These are phyloP conservation scores for Backusella circina DNA, from an alignment of 192 early-diverging fungal genomes.

Conservation along the genomic window DNA sequence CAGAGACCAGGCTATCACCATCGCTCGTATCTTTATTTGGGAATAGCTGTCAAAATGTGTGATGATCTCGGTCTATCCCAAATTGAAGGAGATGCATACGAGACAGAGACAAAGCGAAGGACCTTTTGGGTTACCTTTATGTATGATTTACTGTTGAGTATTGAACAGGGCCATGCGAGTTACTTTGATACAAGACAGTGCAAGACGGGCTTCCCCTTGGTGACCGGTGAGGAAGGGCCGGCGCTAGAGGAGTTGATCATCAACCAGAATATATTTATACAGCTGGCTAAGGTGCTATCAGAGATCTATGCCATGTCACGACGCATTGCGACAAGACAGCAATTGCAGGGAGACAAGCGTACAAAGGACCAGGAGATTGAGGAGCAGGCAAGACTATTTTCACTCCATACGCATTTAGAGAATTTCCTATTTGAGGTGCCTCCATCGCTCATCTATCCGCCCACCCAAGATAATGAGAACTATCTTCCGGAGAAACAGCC, in stretches of 20 bases:
- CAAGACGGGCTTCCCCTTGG: constrained; percentile 20
- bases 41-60: constrained; percentile 25
- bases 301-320: constrained; percentile 26
- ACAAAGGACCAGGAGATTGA: constrained; percentile 19
- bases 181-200: constrained; percentile 12
- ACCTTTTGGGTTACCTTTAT: constrained; percentile 31
- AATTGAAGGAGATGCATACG: not conserved
- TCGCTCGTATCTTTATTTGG: constrained; percentile 44
- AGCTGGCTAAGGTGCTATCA: constrained; percentile 20
- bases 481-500: constrained; percentile 31
- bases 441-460: constrained; percentile 24
- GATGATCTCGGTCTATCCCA: constrained; percentile 23
- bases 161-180: constrained; percentile 27
- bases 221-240: constrained; percentile 20
- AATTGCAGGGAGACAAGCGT: constrained; percentile 10
- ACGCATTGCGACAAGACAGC: constrained; percentile 8
- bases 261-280: constrained; percentile 32
- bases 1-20: constrained; percentile 44
- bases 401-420: constrained; percentile 30
- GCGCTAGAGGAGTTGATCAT: constrained; percentile 24
- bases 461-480: constrained; percentile 16
- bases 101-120: constrained; percentile 25
- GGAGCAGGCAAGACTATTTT: constrained; percentile 30
- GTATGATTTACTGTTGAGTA: constrained; percentile 33
- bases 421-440: constrained; percentile 32